A percentile compares a stretch with the other conserved stretches of the same genome.
Evolutionary conservation across 192 early-diverging fungal species (phyloP).

Genomic region (Coemansia sp.): DNA sequence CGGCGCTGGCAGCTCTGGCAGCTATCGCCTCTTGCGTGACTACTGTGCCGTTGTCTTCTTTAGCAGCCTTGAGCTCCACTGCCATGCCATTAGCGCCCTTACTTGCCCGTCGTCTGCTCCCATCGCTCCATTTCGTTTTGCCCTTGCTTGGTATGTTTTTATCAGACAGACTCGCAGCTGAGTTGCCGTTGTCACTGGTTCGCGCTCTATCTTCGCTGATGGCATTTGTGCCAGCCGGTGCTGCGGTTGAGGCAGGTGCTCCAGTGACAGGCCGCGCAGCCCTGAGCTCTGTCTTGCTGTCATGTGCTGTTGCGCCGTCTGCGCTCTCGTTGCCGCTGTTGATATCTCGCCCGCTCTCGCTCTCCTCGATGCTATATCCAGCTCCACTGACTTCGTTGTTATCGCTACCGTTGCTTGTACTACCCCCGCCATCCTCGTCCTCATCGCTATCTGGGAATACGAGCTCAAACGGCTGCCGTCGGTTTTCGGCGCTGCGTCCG

Average conservation of each 20-base stretch:
- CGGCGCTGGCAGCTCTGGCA: not conserved
- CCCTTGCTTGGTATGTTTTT: not conserved
- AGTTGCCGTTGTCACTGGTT: not conserved
- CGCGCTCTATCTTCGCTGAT: not conserved
- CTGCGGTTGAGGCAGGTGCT: not conserved
- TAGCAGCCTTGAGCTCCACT: not conserved
- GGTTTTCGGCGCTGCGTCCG: conserved; percentile 42
- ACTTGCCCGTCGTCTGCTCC: not conserved
- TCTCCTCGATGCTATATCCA: conserved; percentile 43
- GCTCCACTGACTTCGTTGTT: conserved; percentile 39
- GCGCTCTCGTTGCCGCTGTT: conserved; percentile 32
- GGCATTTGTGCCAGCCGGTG: not conserved
- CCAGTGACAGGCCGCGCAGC: not conserved
- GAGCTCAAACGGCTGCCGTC: conserved; percentile 49
- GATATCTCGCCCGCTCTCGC: conserved; percentile 22
- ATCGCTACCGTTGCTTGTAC: conserved; percentile 20
- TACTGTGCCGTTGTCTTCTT: not conserved
- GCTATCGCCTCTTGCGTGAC: not conserved
- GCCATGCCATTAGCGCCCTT: not conserved
- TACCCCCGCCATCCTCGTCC: conserved; percentile 7
- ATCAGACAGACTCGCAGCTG: not conserved
- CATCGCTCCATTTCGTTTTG: not conserved
- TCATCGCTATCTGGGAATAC: conserved; percentile 43
- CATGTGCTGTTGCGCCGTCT: conserved; percentile 1
- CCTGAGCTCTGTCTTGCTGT: not conserved